These are phyloP conservation scores for Anthoceros angustus DNA, from an alignment of 225 moss, liverwort and hornwort genomes.

Conservation along the genomic window DNA sequence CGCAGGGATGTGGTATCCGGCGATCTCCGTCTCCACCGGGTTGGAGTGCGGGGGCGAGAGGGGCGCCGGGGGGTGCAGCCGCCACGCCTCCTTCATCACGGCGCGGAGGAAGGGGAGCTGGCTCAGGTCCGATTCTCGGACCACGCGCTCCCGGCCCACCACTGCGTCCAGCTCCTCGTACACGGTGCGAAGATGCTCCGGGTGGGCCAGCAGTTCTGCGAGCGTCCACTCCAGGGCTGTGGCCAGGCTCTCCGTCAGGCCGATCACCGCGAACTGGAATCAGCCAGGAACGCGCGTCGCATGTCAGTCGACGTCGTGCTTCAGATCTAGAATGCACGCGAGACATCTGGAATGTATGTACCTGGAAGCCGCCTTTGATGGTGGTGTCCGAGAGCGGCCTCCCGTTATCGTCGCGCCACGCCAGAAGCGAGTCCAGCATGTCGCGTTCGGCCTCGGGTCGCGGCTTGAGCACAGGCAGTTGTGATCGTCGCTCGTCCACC, in stretches of 20 bases:
- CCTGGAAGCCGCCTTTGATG: constrained; percentile 2
- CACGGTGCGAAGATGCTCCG: constrained; percentile 1
- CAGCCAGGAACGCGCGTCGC: no score
- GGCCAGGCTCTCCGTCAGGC: background rate
- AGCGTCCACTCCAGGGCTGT: constrained; percentile 6
- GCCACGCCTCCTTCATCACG: constrained; percentile 7
- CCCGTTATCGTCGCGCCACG: background rate
- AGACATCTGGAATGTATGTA: background rate
- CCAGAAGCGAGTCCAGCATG: background rate
- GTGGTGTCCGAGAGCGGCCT: background rate
- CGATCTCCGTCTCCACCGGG: background rate
- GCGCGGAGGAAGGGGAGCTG: constrained; percentile 12
- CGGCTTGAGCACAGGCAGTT: background rate
- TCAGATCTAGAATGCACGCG: no score
- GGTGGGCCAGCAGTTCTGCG: background rate
- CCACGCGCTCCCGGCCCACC: constrained; percentile 7
- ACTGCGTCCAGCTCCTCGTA: constrained; percentile 6
- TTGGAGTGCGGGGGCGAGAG: constrained; percentile 5
- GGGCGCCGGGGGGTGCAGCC: background rate
- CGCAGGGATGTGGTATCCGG: constrained; percentile 7
- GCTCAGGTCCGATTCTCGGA: constrained; percentile 8
- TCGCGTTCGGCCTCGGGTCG: background rate
- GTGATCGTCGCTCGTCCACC: background rate
- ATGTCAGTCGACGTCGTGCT: no score
- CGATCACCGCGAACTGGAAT: constrained; percentile 1